phyloP scores from a whole-genome alignment of 129 eudicot species.

The Flaveria trinervia region DNA sequence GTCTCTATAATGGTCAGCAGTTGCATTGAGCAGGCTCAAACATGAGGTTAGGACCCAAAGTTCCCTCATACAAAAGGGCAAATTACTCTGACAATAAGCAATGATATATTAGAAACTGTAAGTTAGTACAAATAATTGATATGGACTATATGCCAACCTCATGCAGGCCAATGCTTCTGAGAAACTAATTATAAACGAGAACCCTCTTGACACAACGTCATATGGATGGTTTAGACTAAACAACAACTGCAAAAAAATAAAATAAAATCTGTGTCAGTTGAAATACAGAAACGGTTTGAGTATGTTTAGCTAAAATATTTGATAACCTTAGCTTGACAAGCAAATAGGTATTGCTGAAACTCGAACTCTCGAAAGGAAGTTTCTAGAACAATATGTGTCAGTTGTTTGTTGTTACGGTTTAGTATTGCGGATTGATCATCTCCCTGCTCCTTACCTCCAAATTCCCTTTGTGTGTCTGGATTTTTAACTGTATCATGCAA shows the following conservation, averaged over 20 bases:
- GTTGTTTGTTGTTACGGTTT: conserved; percentile 63
- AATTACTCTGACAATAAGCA: conserved; percentile 50
- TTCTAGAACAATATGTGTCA: conserved; percentile 81
- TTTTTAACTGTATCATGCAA: conserved; percentile 52
- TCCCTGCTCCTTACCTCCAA: conserved; percentile 86
- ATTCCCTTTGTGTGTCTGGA: conserved; percentile 65
- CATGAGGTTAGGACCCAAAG: conserved; percentile 89
- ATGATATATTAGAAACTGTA: conserved; percentile 7
- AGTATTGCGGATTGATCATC: conserved; percentile 92
- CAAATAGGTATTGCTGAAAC: conserved; percentile 89
- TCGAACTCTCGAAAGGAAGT: conserved; percentile 95
- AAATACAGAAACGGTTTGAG: background rate
- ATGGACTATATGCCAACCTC: conserved; percentile 56
- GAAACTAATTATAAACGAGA: conserved; percentile 76
- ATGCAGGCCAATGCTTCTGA: conserved; percentile 70
- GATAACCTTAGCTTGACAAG: conserved; percentile 91
- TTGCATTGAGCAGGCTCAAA: conserved; percentile 71
- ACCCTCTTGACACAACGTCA: conserved; percentile 91
- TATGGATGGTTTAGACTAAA: conserved; percentile 78
- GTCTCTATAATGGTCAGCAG: conserved; percentile 60
- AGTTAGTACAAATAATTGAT: conserved; percentile 10
- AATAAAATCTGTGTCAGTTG: background rate
- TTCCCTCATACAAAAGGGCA: conserved; percentile 92
- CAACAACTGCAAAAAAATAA: conserved; percentile 55
- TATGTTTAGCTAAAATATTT: background rate